Evolutionary conservation across 108 stramenopile genomes (phyloP).

Genomic region (Nitzschia inconspicua): DNA sequence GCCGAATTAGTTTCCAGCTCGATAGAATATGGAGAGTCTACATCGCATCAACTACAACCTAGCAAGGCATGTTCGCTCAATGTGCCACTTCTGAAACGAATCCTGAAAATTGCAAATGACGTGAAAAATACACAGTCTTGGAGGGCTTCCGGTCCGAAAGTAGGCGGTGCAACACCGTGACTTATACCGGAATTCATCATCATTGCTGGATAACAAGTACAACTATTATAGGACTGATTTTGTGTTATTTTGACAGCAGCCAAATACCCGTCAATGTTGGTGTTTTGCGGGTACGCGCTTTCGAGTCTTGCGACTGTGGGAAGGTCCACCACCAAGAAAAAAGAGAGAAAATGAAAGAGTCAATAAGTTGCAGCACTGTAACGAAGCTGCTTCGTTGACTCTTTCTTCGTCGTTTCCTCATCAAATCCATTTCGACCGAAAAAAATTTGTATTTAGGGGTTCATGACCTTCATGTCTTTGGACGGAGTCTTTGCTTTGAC

Average conservation of each 20-base stretch:
- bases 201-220: no score
- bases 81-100: conserved; percentile 49
- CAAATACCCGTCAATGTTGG: no score
- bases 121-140: conserved; percentile 45
- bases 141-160: conserved; percentile 43
- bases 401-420: not conserved
- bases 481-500: conserved; percentile 27
- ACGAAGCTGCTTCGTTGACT: no score
- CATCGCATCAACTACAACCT: conserved; percentile 63
- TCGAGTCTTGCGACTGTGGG: no score
- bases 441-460: conserved; percentile 26
- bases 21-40: conserved; percentile 78
- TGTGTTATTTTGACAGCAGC: no score
- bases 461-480: conserved; percentile 35
- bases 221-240: no score
- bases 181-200: no score
- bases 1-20: conserved; percentile 63
- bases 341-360: no score
- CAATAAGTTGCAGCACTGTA: no score
- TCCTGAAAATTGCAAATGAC: conserved; percentile 49
- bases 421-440: not conserved
- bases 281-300: no score
- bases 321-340: no score
- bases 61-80: conserved; percentile 44
- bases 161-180: no score